Conservation (phyloP, 345 rosid genomes). For the Cardamine occulta region DNA sequence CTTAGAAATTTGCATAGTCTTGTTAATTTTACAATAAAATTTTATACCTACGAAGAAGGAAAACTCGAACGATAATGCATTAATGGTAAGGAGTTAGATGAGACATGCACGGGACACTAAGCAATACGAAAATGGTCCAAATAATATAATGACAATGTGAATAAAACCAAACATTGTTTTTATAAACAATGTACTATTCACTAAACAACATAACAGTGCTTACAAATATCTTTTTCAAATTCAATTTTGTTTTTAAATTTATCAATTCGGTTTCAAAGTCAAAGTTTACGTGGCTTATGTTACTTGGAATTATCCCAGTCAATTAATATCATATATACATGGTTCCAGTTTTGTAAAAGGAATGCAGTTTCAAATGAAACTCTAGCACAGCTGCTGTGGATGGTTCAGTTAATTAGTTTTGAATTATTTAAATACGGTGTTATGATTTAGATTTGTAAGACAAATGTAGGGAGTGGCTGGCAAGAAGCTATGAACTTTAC, state of each 20-base stretch:
- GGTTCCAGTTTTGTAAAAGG: not conserved
- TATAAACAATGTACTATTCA: slow-evolving; percentile 38
- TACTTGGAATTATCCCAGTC: slow-evolving; percentile 33
- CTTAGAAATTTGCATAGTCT: not conserved
- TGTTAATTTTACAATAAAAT: not conserved
- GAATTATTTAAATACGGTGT: not conserved
- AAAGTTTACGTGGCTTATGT: slow-evolving; percentile 39
- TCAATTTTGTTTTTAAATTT: slow-evolving; percentile 19
- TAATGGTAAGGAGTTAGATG: slow-evolving; percentile 28
- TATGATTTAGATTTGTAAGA: not conserved
- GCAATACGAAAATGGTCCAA: slow-evolving; percentile 40
- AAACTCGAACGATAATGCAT: not conserved
- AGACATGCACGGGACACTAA: slow-evolving; percentile 42
- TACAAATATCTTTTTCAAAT: slow-evolving; percentile 30
- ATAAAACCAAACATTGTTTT: slow-evolving; percentile 47
- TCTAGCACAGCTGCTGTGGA: too few species aligned
- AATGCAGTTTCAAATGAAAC: not conserved
- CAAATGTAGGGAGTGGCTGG: not conserved
- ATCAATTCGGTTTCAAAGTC: slow-evolving; percentile 30
- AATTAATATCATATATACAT: not conserved
- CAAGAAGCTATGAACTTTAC: slow-evolving; percentile 9
- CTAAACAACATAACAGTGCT: slow-evolving; percentile 33
- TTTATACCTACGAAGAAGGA: too few species aligned
- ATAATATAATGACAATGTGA: slow-evolving; percentile 39
- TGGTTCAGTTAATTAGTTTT: not conserved